Conservation (phyloP, 441 rosid genomes). For the Codiaeum variegatum region DNA sequence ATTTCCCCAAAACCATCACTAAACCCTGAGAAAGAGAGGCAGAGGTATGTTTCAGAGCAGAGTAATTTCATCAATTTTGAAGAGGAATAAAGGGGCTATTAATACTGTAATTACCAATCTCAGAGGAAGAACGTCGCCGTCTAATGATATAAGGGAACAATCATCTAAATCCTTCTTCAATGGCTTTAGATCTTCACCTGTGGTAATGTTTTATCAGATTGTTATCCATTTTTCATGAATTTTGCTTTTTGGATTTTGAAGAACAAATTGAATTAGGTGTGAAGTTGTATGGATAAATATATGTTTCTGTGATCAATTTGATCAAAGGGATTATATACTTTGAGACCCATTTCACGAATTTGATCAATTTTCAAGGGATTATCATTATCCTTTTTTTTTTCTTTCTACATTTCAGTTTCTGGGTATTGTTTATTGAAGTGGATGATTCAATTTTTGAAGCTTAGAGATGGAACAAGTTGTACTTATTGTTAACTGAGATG, state of each 20-base stretch:
- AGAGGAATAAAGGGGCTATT: conserved; percentile 19
- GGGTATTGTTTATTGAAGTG: neutral
- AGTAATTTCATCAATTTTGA: conserved; percentile 20
- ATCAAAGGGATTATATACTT: neutral
- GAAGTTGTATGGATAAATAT: neutral
- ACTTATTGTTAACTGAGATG: neutral
- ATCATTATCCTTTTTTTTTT: neutral
- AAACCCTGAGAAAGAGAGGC: neutral
- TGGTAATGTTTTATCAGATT: neutral
- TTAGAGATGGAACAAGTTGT: neutral
- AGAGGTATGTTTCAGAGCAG: conserved; percentile 24
- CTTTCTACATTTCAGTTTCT: neutral
- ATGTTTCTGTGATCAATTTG: neutral
- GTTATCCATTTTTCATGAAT: neutral
- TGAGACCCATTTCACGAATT: neutral
- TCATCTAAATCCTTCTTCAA: conserved; percentile 19
- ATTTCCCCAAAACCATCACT: conserved; percentile 6
- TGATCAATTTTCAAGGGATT: neutral
- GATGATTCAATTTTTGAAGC: neutral
- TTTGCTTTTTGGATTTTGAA: neutral
- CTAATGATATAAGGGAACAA: neutral
- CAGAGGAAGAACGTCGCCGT: conserved; percentile 9
- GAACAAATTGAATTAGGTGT: neutral
- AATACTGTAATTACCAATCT: conserved; percentile 7
- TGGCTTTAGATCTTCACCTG: conserved; percentile 11